Evolutionary conservation across 106 monocot species (phyloP).

Genomic region (Gastrodia elata): DNA sequence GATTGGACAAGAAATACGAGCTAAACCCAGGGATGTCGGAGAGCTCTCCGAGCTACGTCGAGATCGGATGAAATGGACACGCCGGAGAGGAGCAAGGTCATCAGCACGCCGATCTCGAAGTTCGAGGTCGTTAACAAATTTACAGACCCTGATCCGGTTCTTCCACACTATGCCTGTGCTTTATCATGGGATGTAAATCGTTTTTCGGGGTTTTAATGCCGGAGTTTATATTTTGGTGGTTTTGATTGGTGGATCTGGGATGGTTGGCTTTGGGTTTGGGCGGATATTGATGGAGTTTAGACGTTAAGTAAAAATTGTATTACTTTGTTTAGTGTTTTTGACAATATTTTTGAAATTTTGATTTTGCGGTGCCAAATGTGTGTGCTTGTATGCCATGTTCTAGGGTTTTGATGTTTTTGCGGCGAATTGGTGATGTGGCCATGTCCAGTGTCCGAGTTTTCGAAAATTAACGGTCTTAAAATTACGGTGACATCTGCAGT

Average conservation of each 20-base stretch:
- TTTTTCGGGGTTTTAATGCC: not conserved
- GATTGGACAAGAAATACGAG: not conserved
- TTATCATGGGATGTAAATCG: not conserved
- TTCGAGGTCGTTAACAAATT: slow-evolving; percentile 6
- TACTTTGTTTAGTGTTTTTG: not conserved
- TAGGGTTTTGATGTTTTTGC: not conserved
- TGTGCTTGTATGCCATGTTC: not conserved
- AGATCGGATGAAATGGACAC: slow-evolving; percentile 16
- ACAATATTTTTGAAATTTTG: not conserved
- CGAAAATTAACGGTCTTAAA: not conserved
- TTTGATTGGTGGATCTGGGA: not conserved
- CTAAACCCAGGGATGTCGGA: not conserved
- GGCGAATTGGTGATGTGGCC: not conserved
- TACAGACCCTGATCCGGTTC: not conserved
- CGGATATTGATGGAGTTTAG: not conserved
- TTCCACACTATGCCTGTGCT: not conserved
- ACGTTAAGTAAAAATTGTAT: not conserved
- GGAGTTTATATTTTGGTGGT: not conserved
- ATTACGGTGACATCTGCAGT: not conserved
- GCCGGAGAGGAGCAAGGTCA: slow-evolving; percentile 19
- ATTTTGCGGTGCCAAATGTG: not conserved
- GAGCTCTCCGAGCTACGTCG: not conserved
- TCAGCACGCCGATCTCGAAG: slow-evolving; percentile 17
- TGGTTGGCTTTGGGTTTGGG: not conserved
- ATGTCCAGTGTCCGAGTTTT: not conserved